A percentile compares a stretch with the other conserved stretches of the same genome.
phyloP scores from a whole-genome alignment of 73 alveolate genomes.

The Tetrahymena elliotti region DNA sequence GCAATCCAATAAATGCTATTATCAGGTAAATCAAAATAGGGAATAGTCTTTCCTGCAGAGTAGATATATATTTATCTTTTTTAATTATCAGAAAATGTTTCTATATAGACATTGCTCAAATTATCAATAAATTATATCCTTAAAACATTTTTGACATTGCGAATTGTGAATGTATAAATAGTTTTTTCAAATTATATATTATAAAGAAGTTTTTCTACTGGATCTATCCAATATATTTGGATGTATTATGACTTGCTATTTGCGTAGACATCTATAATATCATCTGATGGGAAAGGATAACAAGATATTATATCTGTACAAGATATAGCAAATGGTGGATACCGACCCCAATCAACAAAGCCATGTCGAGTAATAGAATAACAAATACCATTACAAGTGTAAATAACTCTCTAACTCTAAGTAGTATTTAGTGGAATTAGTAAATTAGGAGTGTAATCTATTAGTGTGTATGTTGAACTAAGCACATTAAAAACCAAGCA shows the following conservation, averaged over 20 bases:
- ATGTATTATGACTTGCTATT: background rate
- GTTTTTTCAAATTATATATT: background rate
- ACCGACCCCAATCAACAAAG: background rate
- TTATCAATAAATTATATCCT: background rate
- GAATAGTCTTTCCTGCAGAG: background rate
- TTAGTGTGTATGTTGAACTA: background rate
- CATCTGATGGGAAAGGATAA: background rate
- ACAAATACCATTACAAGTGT: background rate
- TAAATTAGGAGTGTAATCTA: background rate
- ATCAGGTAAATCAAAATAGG: background rate
- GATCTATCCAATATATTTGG: background rate
- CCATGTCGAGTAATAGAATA: background rate
- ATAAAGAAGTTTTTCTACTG: background rate
- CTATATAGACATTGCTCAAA: background rate
- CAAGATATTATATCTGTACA: background rate
- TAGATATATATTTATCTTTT: background rate
- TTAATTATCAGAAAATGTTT: background rate
- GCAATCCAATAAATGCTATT: background rate
- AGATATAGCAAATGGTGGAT: background rate
- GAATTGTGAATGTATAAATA: background rate
- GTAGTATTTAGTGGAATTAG: background rate
- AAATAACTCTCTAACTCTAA: background rate
- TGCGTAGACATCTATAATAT: background rate
- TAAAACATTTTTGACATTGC: background rate
- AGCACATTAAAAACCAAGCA: background rate